Evolutionary conservation across 2,329 filamentous ascomycete species (phyloP), one percentile per base, ranked within the genome.

Genomic region (Coniella lustricola): DNA sequence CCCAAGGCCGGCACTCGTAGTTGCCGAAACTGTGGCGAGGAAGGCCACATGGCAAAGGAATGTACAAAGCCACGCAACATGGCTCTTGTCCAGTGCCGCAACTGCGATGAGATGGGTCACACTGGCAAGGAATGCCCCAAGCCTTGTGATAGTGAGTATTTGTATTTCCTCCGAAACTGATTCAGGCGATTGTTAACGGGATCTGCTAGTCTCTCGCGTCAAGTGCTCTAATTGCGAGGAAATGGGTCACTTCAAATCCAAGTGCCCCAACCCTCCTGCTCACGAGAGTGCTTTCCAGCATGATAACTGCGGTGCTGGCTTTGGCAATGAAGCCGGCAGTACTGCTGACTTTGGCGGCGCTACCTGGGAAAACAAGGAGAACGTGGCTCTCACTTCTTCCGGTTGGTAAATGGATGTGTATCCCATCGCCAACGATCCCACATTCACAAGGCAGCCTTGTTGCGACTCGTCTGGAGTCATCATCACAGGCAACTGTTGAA

Each of bases 11-110:
- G 74, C 61, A 70, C 71, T 55, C 61, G 72, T 60, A 70, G 63
- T 22, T 81, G 78, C 66, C 77, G 76, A 53, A 68, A 76, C 62
- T 86, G 83, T 54, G 69, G 77, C 14, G 71, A 78, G 54, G 69
- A 71, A 50, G 82, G 82, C 3, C 82, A 86, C 57, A 74, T 72
- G 55, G 72, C 79, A 48, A 74, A 73, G 33, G 83, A 87, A 40
- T 87, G 79, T 60, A 73, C 79, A 0, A 67, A 72, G 61, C 67
- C 68, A 36, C 66, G 60, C 55, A 68, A 68, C 59, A 63, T 63
- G 58, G 57, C 55, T n/a, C 62, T 68, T 36, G 58, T 62, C 36
- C 61, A 68, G 55, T 78, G 75, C 63, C 67, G 69, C 49, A 77
- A 77, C 65, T 78, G 75, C 53, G 74, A 76, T 42, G 68, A 68